Conservation (phyloP, 306 rosid genomes). For the Trichosanthes truncata region DNA sequence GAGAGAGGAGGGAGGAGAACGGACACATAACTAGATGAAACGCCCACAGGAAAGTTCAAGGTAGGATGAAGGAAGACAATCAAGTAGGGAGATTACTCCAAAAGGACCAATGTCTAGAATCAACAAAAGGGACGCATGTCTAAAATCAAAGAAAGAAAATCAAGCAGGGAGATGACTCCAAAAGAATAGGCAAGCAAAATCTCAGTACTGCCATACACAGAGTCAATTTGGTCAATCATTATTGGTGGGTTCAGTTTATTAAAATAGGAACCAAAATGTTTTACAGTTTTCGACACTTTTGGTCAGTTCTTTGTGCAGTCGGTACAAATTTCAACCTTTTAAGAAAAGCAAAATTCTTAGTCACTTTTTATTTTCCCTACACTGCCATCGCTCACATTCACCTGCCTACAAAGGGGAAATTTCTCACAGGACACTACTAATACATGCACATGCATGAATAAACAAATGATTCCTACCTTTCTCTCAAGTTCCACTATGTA, state of each 20-base stretch:
- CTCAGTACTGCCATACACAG: background rate
- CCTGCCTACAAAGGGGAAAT: background rate
- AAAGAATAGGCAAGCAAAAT: background rate
- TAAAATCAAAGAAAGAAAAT: background rate
- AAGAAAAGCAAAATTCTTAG: background rate
- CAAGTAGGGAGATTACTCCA: background rate
- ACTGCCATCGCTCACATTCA: background rate
- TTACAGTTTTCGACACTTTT: background rate
- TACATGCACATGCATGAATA: background rate
- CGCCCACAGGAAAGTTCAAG: background rate
- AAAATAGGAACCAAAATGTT: background rate
- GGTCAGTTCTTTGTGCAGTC: background rate
- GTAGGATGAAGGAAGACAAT: background rate
- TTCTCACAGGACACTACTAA: background rate
- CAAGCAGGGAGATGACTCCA: background rate
- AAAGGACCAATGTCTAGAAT: background rate
- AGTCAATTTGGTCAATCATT: background rate
- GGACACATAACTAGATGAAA: background rate
- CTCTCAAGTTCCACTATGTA: constrained; percentile 95
- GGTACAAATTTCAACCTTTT: background rate
- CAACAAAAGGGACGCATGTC: background rate
- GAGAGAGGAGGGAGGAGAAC: background rate
- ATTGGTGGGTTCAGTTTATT: background rate
- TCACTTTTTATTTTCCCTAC: background rate
- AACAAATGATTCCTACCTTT: constrained; percentile 40